Evolutionary conservation across 495 filamentous ascomycete species (phyloP), one percentile per base, ranked within the genome.

Genomic region (Penicillium dipodomyicola): DNA sequence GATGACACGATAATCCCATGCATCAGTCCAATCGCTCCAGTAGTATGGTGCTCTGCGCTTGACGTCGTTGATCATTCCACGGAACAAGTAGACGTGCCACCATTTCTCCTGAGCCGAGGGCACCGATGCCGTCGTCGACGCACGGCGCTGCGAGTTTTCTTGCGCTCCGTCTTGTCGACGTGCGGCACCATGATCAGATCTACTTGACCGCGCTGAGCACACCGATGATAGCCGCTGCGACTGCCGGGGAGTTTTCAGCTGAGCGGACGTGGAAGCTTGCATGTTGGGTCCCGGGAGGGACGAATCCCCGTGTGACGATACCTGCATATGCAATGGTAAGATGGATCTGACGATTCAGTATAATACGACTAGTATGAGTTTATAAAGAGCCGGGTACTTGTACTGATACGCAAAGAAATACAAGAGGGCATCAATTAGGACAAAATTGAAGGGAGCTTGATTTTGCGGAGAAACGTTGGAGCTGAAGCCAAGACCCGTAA

Each of bases 1-100:
- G 27, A 94, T 77, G 37, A 91, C 86, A 33, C 90, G 82, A 73
- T 94, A 94, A 68, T 91, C 84, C 88, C 87, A 91, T 3, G 89
- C 90, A 74, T 93, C 90, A 29, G 72, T 78, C 87, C 86, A 92
- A 72, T 94, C 90, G 67, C 83, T 88, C 74, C 72, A 77, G 63
- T 91, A 94, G 67, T 79, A 92, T 10, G 90, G 90, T 5, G 79
- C 81, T 56, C 90, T 77, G 48, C 89, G 82, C 54, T 82, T 84
- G 50, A 92, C 64, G 72, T 94, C 90, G 60, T 89, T 83, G 39
- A 82, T 65, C 84, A 94, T 92, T 59, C 90, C 78, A 4, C 73
- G 74, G 60, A 81, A 80, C 12, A 80, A 73, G 33, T 71, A 77
- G 29, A 87, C 77, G 55, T 72, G 81, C 83, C 83, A 89, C 85